phyloP scores from a whole-genome alignment of 2,329 filamentous ascomycete species.

The Botrytis aclada region DNA sequence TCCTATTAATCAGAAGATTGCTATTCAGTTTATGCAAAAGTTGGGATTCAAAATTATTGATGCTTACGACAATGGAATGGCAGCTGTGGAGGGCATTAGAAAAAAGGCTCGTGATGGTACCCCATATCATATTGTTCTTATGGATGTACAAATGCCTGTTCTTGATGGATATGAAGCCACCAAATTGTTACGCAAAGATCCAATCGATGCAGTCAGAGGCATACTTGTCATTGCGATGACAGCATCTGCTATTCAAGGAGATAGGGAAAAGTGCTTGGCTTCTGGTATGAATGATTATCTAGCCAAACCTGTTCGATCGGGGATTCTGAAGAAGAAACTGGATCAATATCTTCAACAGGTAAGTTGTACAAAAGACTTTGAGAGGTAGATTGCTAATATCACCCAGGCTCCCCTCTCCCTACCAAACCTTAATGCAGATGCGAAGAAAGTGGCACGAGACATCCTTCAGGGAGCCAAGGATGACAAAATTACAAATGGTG shows the following conservation, averaged over 20 bases:
- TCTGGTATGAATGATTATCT: constrained; percentile 98
- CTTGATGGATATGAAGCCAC: constrained; percentile 92
- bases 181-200: constrained; percentile 73
- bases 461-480: constrained; percentile 24
- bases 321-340: constrained; percentile 81
- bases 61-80: constrained; percentile 84
- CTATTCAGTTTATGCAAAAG: constrained; percentile 83
- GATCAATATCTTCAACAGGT: constrained; percentile 56
- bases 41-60: constrained; percentile 79
- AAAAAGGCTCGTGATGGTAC: constrained; percentile 67
- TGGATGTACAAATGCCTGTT: constrained; percentile 96
- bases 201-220: constrained; percentile 71
- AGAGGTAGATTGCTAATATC: background rate
- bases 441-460: constrained; percentile 27
- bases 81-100: constrained; percentile 83
- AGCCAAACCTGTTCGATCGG: constrained; percentile 88
- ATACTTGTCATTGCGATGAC: constrained; percentile 98
- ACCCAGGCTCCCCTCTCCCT: constrained; percentile 27
- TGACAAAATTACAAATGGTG: background rate
- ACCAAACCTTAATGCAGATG: constrained; percentile 32
- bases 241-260: constrained; percentile 88
- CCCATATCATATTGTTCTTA: constrained; percentile 87
- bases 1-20: constrained; percentile 89
- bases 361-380: background rate
- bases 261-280: constrained; percentile 91